phyloP scores from a whole-genome alignment of 2,329 filamentous ascomycete genomes.

The Xylaria sp. region DNA sequence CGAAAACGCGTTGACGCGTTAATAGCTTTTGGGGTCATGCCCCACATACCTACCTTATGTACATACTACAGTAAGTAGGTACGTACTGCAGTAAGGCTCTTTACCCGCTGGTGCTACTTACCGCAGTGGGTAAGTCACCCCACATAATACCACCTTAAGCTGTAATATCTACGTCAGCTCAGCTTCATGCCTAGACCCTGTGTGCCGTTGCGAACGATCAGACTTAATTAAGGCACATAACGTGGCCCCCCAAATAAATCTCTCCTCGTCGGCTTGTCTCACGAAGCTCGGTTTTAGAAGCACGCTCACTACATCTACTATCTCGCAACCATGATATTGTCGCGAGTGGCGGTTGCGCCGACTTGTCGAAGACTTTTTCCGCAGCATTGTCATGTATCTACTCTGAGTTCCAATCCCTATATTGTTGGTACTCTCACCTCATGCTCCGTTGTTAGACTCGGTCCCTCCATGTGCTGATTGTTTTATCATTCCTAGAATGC shows the following conservation, averaged over 20 bases:
- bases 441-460: not conserved
- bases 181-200: not conserved
- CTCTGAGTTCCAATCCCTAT: constrained; percentile 61
- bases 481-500: constrained; percentile 61
- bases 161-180: not conserved
- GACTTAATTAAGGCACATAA: not conserved
- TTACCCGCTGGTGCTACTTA: not conserved
- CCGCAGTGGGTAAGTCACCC: not conserved
- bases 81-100: not conserved
- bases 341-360: constrained; percentile 45
- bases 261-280: not conserved
- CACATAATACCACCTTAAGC: not conserved
- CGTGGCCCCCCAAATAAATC: not conserved
- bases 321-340: constrained; percentile 52
- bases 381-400: constrained; percentile 55
- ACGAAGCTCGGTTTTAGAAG: constrained; percentile 17
- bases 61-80: not conserved
- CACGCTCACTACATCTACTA: not conserved
- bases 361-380: constrained; percentile 39
- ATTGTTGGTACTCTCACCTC: constrained; percentile 60
- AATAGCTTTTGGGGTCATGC: constrained; percentile 36
- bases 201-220: not conserved
- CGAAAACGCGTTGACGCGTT: constrained; percentile 49
- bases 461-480: constrained; percentile 29
- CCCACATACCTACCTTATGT: not conserved